Conservation (phyloP, 345 rosid genomes). For the Pistacia integerrima region DNA sequence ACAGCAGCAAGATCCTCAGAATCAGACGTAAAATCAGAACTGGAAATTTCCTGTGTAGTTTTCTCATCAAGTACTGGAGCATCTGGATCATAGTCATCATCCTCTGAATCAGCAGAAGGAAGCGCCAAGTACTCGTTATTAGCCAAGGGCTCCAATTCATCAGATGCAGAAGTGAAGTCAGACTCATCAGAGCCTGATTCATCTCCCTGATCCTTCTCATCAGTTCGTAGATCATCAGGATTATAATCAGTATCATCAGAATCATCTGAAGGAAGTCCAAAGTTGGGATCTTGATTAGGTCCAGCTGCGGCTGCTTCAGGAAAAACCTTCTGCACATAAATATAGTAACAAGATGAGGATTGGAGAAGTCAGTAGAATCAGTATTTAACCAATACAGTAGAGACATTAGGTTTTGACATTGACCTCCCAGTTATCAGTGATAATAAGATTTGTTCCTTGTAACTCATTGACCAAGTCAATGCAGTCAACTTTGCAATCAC, state of each 20-base stretch:
- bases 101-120: conserved; percentile 93
- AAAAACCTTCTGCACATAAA: conserved; percentile 69
- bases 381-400: background rate
- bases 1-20: conserved; percentile 64
- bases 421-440: conserved; percentile 88
- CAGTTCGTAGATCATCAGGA: conserved; percentile 48
- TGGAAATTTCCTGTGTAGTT: conserved; percentile 52
- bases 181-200: conserved; percentile 67
- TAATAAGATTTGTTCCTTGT: conserved; percentile 63
- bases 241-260: conserved; percentile 81
- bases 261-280: conserved; percentile 80
- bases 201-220: conserved; percentile 46
- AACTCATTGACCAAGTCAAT: conserved; percentile 75
- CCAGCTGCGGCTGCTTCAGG: conserved; percentile 78
- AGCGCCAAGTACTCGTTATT: conserved; percentile 44
- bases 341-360: conserved; percentile 19
- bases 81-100: conserved; percentile 77
- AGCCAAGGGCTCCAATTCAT: conserved; percentile 42
- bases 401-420: conserved; percentile 10
- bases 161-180: conserved; percentile 59
- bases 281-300: conserved; percentile 48
- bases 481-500: conserved; percentile 87
- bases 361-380: background rate
- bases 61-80: conserved; percentile 48
- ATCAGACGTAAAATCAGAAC: conserved; percentile 79